Percentiles rank a stretch among this genome's conserved stretches.
phyloP scores from a whole-genome alignment of 2,329 filamentous ascomycete species.

The Diaporthe aspalathi region DNA sequence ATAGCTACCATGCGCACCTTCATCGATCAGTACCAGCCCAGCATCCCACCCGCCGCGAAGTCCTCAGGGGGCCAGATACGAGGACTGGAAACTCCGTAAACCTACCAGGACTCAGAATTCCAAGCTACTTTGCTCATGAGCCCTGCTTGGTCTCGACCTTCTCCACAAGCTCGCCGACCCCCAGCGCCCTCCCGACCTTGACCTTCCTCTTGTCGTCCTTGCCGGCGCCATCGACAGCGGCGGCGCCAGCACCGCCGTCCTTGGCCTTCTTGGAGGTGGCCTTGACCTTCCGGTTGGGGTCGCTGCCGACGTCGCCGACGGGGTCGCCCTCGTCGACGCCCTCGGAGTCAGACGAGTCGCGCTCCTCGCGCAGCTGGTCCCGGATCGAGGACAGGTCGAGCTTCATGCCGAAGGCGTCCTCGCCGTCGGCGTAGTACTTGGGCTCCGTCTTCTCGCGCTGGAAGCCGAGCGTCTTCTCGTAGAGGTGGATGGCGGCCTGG shows the following conservation, averaged over 20 bases:
- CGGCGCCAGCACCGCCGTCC: slow-evolving; percentile 40
- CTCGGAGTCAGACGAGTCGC: slow-evolving; percentile 48
- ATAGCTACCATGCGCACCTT: neutral
- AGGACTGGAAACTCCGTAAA: neutral
- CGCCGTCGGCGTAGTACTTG: slow-evolving; percentile 97
- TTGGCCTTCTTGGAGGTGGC: slow-evolving; percentile 51
- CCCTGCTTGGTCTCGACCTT: slow-evolving; percentile 70
- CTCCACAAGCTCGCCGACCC: slow-evolving; percentile 83
- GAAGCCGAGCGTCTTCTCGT: slow-evolving; percentile 92
- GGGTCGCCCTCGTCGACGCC: slow-evolving; percentile 74
- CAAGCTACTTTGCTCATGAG: slow-evolving; percentile 38
- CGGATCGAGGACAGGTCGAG: slow-evolving; percentile 79
- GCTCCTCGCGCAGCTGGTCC: slow-evolving; percentile 58
- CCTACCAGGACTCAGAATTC: neutral
- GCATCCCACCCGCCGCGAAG: neutral
- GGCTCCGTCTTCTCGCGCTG: slow-evolving; percentile 85
- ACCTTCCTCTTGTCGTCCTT: slow-evolving; percentile 80
- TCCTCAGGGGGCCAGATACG: neutral
- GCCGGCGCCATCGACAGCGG: slow-evolving; percentile 45
- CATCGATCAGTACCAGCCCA: neutral
- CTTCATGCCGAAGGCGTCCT: slow-evolving; percentile 95
- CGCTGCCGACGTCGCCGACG: slow-evolving; percentile 73
- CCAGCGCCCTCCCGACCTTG: slow-evolving; percentile 82
- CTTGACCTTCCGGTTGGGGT: slow-evolving; percentile 47
- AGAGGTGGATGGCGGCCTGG: slow-evolving; percentile 88